These are phyloP conservation scores for Geum urbanum DNA, from an alignment of 306 rosid species.

Conservation along the genomic window DNA sequence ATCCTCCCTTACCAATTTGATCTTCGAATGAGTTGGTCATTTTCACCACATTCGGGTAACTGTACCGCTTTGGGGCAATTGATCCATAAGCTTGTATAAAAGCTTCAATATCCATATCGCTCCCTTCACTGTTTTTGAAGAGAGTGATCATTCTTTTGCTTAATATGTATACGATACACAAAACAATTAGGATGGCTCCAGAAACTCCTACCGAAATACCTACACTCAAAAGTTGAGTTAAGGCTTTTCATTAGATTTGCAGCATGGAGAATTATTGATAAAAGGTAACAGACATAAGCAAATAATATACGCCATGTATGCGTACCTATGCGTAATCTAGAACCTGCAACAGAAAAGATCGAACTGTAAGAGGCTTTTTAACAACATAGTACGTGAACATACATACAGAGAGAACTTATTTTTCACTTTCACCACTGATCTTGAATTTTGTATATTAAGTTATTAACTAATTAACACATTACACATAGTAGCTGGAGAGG, in stretches of 20 bases:
- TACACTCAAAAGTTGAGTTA: background rate
- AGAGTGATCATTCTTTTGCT: background rate
- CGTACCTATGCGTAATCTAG: background rate
- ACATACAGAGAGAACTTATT: no score
- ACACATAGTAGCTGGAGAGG: no score
- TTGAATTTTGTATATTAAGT: no score
- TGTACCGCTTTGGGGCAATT: constrained; percentile 17
- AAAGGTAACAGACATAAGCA: background rate
- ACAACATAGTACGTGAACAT: no score
- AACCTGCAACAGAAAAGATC: background rate
- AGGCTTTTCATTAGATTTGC: background rate
- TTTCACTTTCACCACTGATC: no score
- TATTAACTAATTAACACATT: no score
- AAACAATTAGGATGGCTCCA: background rate
- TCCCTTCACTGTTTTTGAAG: background rate
- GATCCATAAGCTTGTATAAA: constrained; percentile 8
- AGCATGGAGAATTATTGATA: background rate
- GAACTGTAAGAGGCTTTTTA: no score
- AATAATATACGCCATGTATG: background rate
- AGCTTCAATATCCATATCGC: background rate
- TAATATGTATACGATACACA: background rate
- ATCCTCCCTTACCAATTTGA: constrained; percentile 41
- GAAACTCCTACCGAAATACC: background rate
- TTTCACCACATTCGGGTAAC: constrained; percentile 20
- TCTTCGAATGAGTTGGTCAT: constrained; percentile 25